These are phyloP conservation scores for Anethum foeniculum DNA, from an alignment of 140 eudicot species.

Conservation along the genomic window DNA sequence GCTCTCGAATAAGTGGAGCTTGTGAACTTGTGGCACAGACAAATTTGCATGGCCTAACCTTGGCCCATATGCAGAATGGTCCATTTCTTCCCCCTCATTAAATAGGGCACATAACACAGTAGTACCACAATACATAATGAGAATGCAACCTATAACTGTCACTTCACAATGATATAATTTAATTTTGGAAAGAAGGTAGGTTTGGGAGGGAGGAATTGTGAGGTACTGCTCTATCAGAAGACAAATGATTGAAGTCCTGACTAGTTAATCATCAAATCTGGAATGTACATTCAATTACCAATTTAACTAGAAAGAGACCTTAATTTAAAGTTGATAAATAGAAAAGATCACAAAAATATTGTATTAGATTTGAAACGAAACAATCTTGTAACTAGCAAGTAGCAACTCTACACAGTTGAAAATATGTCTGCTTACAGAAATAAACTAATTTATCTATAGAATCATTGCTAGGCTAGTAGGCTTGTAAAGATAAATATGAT, in stretches of 20 bases:
- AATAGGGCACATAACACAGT: background rate
- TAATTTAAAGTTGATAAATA: background rate
- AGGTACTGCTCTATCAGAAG: background rate
- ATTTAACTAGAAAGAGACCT: background rate
- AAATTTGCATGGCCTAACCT: constrained; percentile 2
- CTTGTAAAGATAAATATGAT: too few relatives aligned
- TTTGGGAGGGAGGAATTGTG: background rate
- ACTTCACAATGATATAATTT: background rate
- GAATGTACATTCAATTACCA: background rate
- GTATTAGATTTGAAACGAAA: background rate
- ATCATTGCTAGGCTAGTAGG: too few relatives aligned
- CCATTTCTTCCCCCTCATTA: background rate
- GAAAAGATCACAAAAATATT: background rate
- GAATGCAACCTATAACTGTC: constrained; percentile 3
- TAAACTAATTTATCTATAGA: too few relatives aligned
- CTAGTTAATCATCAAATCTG: background rate
- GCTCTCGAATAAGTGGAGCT: background rate
- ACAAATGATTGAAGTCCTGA: constrained; percentile 6
- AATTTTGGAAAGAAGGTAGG: constrained; percentile 5
- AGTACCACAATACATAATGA: background rate
- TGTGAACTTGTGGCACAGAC: constrained; percentile 1
- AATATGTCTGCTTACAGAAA: background rate
- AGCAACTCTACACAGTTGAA: background rate
- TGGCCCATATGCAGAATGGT: constrained; percentile 5
- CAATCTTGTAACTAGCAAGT: background rate